phyloP scores from a whole-genome alignment of 371 early-diverging fungal species.

The Apophysomyces ossiformis region DNA sequence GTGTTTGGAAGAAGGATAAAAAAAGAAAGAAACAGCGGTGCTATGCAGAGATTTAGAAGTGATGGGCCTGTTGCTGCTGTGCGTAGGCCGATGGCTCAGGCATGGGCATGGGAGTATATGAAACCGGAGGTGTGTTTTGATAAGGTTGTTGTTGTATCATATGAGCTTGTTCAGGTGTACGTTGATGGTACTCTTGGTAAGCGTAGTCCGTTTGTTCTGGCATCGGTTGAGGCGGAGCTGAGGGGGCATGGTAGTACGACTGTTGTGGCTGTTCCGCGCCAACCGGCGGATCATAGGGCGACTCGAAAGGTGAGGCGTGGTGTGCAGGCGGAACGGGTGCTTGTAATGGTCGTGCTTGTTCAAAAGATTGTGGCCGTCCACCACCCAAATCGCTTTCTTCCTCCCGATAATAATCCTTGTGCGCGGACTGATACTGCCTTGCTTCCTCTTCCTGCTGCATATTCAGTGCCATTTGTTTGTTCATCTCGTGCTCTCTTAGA shows the following conservation, averaged over 20 bases:
- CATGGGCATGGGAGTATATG: conserved; percentile 20
- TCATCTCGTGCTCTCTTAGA: conserved; percentile 43
- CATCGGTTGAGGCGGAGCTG: conserved; percentile 7
- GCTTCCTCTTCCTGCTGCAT: conserved; percentile 13
- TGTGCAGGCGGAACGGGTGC: conserved; percentile 15
- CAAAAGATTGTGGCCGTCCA: conserved; percentile 30
- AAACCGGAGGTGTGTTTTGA: conserved; percentile 12
- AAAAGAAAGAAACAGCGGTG: not conserved
- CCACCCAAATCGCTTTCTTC: conserved; percentile 27
- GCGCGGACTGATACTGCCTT: not conserved
- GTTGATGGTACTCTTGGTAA: conserved; percentile 19
- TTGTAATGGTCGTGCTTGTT: conserved; percentile 30
- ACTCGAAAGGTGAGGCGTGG: conserved; percentile 30
- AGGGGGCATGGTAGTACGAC: conserved; percentile 14
- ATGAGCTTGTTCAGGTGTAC: conserved; percentile 14
- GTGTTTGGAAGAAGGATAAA: not conserved
- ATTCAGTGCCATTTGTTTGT: conserved; percentile 30
- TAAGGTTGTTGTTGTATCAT: not conserved
- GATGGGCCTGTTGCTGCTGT: conserved; percentile 9
- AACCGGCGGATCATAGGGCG: conserved; percentile 29
- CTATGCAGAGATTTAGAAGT: conserved; percentile 3
- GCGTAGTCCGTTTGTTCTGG: conserved; percentile 22
- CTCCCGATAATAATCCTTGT: conserved; percentile 20
- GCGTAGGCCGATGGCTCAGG: conserved; percentile 27
- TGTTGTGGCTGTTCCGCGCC: conserved; percentile 15